These are phyloP conservation scores for Blastomyces emzantsi DNA, from an alignment of 2,329 filamentous ascomycete species.

Conservation along the genomic window DNA sequence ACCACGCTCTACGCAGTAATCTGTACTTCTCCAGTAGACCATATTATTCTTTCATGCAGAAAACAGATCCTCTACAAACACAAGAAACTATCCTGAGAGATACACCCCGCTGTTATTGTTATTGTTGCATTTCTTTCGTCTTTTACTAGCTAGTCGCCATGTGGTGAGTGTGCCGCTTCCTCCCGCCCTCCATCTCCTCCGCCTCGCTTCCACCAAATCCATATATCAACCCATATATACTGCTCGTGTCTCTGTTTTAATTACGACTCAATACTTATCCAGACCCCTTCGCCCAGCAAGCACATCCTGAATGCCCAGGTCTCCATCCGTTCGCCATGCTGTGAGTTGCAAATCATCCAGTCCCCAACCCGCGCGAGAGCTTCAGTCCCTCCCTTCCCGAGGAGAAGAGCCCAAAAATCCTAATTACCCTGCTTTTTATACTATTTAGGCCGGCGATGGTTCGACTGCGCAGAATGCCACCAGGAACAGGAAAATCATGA, in stretches of 20 bases:
- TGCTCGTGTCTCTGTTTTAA: neutral
- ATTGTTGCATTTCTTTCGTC: neutral
- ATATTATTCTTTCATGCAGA: neutral
- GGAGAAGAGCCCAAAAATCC: neutral
- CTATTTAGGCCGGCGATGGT: constrained; percentile 56
- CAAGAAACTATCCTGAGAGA: neutral
- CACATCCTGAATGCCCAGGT: constrained; percentile 98
- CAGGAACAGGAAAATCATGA: constrained; percentile 67
- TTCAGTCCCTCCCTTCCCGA: neutral
- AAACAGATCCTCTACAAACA: neutral
- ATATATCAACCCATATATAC: neutral
- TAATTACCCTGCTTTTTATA: neutral
- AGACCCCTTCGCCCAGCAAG: constrained; percentile 56
- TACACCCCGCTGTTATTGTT: neutral
- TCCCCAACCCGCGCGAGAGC: neutral
- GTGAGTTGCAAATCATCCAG: constrained; percentile 44
- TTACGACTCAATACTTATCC: neutral
- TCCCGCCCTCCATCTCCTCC: neutral
- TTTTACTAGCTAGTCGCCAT: neutral
- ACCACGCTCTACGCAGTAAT: too few relatives aligned
- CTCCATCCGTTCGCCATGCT: constrained; percentile 89
- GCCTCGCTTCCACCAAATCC: neutral
- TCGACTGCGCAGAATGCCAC: constrained; percentile 96
- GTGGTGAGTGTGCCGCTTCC: neutral
- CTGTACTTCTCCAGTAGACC: neutral